Percentiles rank a stretch among this genome's conserved stretches.
Conservation (phyloP, 768 basidiomycete genomes). For the Rhizopogon sp. region DNA sequence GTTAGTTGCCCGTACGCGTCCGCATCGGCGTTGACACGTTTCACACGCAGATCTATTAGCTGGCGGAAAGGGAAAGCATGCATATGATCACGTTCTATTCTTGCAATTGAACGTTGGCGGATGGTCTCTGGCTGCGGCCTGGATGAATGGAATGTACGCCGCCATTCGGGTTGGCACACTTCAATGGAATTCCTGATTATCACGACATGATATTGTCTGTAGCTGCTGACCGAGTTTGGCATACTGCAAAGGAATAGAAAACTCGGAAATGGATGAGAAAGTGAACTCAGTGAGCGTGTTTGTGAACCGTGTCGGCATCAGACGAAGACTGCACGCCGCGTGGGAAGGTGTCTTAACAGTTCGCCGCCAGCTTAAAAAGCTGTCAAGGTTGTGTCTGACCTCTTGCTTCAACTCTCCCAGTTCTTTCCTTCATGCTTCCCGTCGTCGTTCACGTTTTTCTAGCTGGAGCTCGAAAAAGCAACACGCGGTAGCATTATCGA, state of each 20-base stretch:
- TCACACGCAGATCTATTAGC: constrained; percentile 30
- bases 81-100: constrained; percentile 4
- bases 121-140: neutral
- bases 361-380: constrained; percentile 12
- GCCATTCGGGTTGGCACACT: neutral
- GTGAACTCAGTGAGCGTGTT: constrained; percentile 3
- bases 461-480: no score
- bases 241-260: no score
- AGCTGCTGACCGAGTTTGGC: constrained; percentile 2
- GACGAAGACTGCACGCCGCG: constrained; percentile 6
- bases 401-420: constrained; percentile 7
- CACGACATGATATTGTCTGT: neutral
- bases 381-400: neutral
- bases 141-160: neutral
- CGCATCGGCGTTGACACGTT: neutral
- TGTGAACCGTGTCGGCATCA: constrained; percentile 15
- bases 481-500: no score
- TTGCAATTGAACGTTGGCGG: neutral
- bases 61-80: neutral
- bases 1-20: neutral
- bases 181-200: neutral
- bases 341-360: constrained; percentile 13
- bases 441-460: neutral
- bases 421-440: constrained; percentile 18
- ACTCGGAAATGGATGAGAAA: constrained; percentile 10